phyloP scores from a whole-genome alignment of 192 early-diverging fungal species.

The Podila epigama region DNA sequence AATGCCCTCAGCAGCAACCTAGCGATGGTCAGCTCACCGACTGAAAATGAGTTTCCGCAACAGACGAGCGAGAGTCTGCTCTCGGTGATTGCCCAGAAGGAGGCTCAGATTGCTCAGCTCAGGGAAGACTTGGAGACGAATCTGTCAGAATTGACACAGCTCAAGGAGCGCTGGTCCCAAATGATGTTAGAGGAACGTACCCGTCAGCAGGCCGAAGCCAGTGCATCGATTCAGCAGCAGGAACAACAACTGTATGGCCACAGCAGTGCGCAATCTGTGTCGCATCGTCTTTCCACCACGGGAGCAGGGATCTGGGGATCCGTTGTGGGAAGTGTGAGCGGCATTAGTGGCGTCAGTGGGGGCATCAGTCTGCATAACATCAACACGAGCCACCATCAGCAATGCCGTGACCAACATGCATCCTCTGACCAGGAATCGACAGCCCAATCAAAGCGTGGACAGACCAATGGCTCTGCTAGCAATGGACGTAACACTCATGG shows the following conservation, averaged over 20 bases:
- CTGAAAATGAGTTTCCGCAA: slow-evolving; percentile 40
- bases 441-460: background rate
- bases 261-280: slow-evolving; percentile 23
- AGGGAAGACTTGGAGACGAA: slow-evolving; percentile 41
- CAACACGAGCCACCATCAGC: slow-evolving; percentile 14
- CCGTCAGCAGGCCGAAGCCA: slow-evolving; percentile 37
- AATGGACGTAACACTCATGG: slow-evolving; percentile 29
- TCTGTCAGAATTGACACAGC: slow-evolving; percentile 28
- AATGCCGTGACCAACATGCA: too few relatives aligned
- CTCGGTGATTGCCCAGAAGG: slow-evolving; percentile 46
- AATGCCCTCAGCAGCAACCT: slow-evolving; percentile 43
- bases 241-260: slow-evolving; percentile 21
- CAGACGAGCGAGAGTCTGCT: slow-evolving; percentile 36
- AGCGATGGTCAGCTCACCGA: slow-evolving; percentile 43
- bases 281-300: slow-evolving; percentile 40
- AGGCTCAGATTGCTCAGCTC: slow-evolving; percentile 40
- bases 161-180: slow-evolving; percentile 49
- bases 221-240: slow-evolving; percentile 38
- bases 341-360: slow-evolving; percentile 43
- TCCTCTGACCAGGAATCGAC: background rate
- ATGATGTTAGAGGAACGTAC: slow-evolving; percentile 48
- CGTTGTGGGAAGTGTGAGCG: slow-evolving; percentile 41
- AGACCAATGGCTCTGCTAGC: slow-evolving; percentile 10
- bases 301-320: slow-evolving; percentile 43
- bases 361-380: slow-evolving; percentile 39